phyloP scores from a whole-genome alignment of 371 early-diverging fungal species.

The Mucor irregularis region DNA sequence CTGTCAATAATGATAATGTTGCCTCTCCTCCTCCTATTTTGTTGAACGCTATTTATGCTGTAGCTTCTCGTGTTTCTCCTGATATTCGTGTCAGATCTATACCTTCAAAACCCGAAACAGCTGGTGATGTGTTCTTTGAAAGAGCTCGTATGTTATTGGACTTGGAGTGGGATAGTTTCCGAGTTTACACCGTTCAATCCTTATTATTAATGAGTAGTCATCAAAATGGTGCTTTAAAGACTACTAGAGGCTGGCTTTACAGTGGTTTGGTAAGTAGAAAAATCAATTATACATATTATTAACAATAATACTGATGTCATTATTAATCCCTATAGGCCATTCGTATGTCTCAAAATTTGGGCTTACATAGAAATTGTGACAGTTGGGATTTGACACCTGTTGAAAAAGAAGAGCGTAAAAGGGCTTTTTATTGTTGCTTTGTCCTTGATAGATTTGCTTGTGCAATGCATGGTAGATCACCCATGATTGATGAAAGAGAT shows the following conservation, averaged over 20 bases:
- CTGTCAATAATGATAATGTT: conserved; percentile 21
- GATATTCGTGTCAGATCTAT: conserved; percentile 41
- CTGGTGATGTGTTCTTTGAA: conserved; percentile 50
- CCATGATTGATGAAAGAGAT: conserved; percentile 52
- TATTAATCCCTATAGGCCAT: conserved; percentile 38
- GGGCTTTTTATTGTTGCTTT: conserved; percentile 65
- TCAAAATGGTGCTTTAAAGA: conserved; percentile 48
- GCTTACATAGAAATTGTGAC: conserved; percentile 60
- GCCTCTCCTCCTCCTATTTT: conserved; percentile 54
- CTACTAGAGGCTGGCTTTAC: conserved; percentile 49
- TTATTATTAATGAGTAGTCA: conserved; percentile 48
- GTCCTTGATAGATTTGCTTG: conserved; percentile 59
- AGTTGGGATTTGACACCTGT: conserved; percentile 46
- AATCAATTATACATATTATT: not conserved
- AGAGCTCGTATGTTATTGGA: conserved; percentile 43
- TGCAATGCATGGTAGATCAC: conserved; percentile 51
- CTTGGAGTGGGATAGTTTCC: conserved; percentile 43
- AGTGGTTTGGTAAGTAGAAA: conserved; percentile 43
- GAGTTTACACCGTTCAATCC: conserved; percentile 43
- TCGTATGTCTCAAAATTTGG: conserved; percentile 64
- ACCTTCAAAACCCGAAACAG: conserved; percentile 39
- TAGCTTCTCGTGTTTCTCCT: conserved; percentile 45
- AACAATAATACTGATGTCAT: not conserved
- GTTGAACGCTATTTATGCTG: conserved; percentile 47
- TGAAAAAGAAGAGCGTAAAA: conserved; percentile 58